Evolutionary conservation across 352 stramenopile genomes (phyloP).

Genomic region (Globisporangium paroecandrum): DNA sequence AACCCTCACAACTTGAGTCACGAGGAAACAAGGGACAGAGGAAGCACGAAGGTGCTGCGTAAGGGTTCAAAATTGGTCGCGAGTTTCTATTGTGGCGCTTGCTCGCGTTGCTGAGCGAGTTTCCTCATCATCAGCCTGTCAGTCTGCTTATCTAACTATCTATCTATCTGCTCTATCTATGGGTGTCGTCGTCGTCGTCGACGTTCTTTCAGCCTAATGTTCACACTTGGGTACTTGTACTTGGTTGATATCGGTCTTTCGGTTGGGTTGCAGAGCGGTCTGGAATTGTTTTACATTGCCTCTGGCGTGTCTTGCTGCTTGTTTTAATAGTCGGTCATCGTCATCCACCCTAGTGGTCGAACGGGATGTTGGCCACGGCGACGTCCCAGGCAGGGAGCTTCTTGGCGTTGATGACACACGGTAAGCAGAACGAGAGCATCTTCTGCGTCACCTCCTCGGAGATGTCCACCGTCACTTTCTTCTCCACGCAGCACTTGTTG

Average conservation of each 20-base stretch:
- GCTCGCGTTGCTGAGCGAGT: neutral
- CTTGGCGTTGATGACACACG: constrained; percentile 37
- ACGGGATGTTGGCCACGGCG: constrained; percentile 17
- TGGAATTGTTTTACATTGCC: neutral
- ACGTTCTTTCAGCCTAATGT: neutral
- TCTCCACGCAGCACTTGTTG: constrained; percentile 48
- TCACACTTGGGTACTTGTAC: neutral
- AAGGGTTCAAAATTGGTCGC: neutral
- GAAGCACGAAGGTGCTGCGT: neutral
- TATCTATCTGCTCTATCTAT: neutral
- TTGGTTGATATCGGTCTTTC: neutral
- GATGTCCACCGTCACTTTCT: constrained; percentile 39
- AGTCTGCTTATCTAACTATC: neutral
- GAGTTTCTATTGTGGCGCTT: neutral
- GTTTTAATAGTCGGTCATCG: neutral
- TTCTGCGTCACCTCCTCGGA: constrained; percentile 29
- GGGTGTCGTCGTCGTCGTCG: neutral
- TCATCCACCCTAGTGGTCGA: neutral
- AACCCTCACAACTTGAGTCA: neutral
- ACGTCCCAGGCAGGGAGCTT: constrained; percentile 44
- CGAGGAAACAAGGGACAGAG: neutral
- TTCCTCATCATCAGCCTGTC: neutral
- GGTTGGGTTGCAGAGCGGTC: neutral
- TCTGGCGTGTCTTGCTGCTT: neutral
- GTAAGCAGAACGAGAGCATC: constrained; percentile 42